These are phyloP conservation scores for Penicillium palitans DNA, from an alignment of 2,329 filamentous ascomycete genomes.

Conservation along the genomic window DNA sequence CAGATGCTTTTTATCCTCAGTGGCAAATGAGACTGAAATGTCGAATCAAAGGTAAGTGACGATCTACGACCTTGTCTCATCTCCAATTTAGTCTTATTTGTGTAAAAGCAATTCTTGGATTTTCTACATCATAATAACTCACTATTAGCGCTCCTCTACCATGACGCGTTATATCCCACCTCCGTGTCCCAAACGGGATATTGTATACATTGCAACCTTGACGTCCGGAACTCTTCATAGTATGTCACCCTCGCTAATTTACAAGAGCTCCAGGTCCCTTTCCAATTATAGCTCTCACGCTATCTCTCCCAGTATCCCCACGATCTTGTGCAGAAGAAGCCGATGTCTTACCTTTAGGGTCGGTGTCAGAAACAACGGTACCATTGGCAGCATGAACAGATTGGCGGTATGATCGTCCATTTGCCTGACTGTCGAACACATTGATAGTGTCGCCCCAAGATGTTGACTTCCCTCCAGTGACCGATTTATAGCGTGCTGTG, in stretches of 20 bases:
- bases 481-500: conserved; percentile 28
- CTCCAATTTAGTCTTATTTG: no score
- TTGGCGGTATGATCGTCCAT: conserved; percentile 24
- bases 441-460: conserved; percentile 33
- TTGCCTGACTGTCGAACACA: conserved; percentile 25
- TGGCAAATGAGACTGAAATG: background rate
- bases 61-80: background rate
- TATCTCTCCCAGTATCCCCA: background rate
- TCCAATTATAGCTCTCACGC: background rate
- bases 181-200: background rate
- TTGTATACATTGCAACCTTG: background rate
- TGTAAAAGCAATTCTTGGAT: no score
- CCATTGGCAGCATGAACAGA: conserved; percentile 31
- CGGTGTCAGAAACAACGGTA: conserved; percentile 23
- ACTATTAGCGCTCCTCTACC: no score
- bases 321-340: background rate
- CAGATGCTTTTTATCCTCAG: background rate
- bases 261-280: background rate
- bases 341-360: background rate
- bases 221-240: background rate
- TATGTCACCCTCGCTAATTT: background rate
- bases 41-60: background rate
- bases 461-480: conserved; percentile 23
- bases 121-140: background rate
- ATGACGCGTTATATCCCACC: background rate